Evolutionary conservation across 768 basidiomycete species (phyloP).

Genomic region (Naganishia kalamii): DNA sequence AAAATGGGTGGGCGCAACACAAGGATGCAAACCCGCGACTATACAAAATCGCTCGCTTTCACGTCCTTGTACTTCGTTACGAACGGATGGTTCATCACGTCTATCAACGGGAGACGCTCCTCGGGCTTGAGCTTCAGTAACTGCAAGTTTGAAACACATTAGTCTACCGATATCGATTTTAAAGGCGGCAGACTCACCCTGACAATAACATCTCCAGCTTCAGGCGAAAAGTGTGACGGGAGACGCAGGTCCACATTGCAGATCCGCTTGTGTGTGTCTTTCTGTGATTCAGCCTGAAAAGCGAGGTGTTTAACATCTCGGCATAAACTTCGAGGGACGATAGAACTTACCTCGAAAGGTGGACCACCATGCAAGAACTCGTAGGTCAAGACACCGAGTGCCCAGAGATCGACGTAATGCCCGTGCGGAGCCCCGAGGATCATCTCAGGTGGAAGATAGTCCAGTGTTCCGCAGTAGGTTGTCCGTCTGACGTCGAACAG

Average conservation of each 20-base stretch:
- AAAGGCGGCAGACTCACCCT: slow-evolving; percentile 49
- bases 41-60: slow-evolving; percentile 9
- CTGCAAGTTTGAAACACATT: slow-evolving; percentile 49
- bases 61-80: slow-evolving; percentile 50
- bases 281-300: slow-evolving; percentile 18
- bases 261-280: slow-evolving; percentile 86
- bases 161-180: neutral
- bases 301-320: neutral
- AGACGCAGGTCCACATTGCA: slow-evolving; percentile 56
- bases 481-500: slow-evolving; percentile 51
- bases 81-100: slow-evolving; percentile 81
- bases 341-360: slow-evolving; percentile 60
- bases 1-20: too few relatives aligned
- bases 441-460: slow-evolving; percentile 98
- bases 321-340: neutral
- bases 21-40: too few relatives aligned
- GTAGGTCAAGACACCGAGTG: slow-evolving; percentile 89
- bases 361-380: slow-evolving; percentile 83
- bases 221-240: slow-evolving; percentile 57
- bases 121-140: slow-evolving; percentile 71
- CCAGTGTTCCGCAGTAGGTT: slow-evolving; percentile 90
- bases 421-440: slow-evolving; percentile 84
- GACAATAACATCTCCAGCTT: slow-evolving; percentile 62
- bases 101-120: slow-evolving; percentile 64
- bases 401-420: slow-evolving; percentile 92